phyloP scores from a whole-genome alignment of 2,329 filamentous ascomycete genomes.

The Plectosphaerella plurivora region DNA sequence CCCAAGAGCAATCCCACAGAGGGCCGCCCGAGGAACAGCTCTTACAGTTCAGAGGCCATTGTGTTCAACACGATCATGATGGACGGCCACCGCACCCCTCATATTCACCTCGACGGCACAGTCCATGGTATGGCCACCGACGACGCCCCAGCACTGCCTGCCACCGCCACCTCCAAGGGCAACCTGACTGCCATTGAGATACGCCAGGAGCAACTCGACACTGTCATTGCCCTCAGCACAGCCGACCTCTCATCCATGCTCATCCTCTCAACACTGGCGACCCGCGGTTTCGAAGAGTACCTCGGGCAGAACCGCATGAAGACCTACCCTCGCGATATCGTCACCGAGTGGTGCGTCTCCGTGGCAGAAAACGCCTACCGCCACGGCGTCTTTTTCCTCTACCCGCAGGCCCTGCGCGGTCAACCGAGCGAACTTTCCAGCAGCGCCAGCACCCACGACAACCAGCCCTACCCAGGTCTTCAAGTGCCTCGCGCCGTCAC shows the following conservation, averaged over 20 bases:
- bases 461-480: no score
- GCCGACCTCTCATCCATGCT: slow-evolving; percentile 8
- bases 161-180: not conserved
- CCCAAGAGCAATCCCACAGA: not conserved
- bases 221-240: not conserved
- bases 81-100: slow-evolving; percentile 6
- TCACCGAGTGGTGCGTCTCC: slow-evolving; percentile 7
- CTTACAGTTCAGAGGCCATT: slow-evolving; percentile 4
- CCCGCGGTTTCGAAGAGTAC: slow-evolving; percentile 6
- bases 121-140: slow-evolving; percentile 1
- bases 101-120: slow-evolving; percentile 9
- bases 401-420: slow-evolving; percentile 2
- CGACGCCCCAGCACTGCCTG: not conserved
- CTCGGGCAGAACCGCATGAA: not conserved
- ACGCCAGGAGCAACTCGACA: slow-evolving; percentile 7
- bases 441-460: no score
- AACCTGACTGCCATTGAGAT: not conserved
- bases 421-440: not conserved
- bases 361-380: slow-evolving; percentile 10
- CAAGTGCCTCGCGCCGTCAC: slow-evolving; percentile 4
- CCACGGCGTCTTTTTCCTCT: slow-evolving; percentile 10
- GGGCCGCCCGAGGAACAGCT: not conserved
- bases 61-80: slow-evolving; percentile 1
- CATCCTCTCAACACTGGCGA: slow-evolving; percentile 7
- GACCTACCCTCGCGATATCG: not conserved